These are phyloP conservation scores for Delonix regia DNA, from an alignment of 306 rosid species.

Conservation along the genomic window DNA sequence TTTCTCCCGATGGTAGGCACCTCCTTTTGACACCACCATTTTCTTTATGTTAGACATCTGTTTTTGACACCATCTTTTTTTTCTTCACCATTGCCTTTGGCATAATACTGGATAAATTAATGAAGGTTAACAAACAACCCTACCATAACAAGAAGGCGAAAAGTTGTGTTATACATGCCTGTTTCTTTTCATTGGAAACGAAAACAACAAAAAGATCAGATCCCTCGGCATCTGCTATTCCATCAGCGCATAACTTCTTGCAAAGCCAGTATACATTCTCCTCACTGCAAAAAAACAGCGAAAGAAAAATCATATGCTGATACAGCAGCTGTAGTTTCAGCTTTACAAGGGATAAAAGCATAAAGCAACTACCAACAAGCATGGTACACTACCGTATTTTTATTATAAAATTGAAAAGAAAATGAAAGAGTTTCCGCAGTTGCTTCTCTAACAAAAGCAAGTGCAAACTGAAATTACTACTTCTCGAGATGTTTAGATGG, in stretches of 20 bases:
- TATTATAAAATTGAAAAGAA: no score
- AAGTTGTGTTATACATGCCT: constrained; percentile 52
- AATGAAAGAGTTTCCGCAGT: neutral
- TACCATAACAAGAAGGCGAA: neutral
- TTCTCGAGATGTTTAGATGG: neutral
- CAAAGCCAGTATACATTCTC: constrained; percentile 82
- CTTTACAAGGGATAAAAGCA: neutral
- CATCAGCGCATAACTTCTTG: constrained; percentile 65
- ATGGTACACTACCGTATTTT: neutral
- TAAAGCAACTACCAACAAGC: neutral
- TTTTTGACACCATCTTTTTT: no score
- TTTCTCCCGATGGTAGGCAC: no score
- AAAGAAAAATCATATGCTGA: neutral
- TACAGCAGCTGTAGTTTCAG: constrained; percentile 4
- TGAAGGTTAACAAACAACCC: no score
- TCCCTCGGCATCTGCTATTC: constrained; percentile 57
- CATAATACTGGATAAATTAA: no score
- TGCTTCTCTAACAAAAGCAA: neutral
- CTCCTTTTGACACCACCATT: no score
- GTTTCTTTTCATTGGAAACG: constrained; percentile 78
- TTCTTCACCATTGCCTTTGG: no score
- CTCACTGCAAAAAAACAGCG: constrained; percentile 57
- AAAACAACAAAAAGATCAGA: constrained; percentile 79
- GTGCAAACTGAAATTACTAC: neutral
- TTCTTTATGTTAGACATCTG: no score